Percentiles rank a stretch among this genome's conserved stretches.
Evolutionary conservation across 352 stramenopile species (phyloP).

Genomic region (Pythium aphanidermatum): DNA sequence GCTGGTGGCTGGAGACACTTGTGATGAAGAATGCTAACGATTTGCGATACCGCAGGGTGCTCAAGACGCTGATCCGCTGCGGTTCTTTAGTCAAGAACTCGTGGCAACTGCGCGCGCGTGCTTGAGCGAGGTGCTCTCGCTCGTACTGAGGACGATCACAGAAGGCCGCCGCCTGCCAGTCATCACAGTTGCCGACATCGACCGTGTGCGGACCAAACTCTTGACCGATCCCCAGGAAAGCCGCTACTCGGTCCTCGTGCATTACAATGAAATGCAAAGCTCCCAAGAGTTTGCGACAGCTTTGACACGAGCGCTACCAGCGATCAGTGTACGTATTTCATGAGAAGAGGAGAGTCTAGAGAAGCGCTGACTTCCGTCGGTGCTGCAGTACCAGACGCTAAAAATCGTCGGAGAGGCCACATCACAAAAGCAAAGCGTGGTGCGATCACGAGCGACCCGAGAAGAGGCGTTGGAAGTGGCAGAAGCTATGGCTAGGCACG

Average conservation of each 20-base stretch:
- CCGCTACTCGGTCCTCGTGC: conserved; percentile 86
- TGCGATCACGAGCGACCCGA: conserved; percentile 54
- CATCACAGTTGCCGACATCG: conserved; percentile 42
- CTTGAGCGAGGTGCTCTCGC: conserved; percentile 57
- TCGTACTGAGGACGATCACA: conserved; percentile 57
- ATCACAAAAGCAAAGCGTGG: conserved; percentile 67
- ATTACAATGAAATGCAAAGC: conserved; percentile 92
- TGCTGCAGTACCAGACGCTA: conserved; percentile 75
- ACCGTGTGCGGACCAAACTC: conserved; percentile 29
- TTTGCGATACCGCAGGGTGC: conserved; percentile 26
- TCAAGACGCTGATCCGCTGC: conserved; percentile 64
- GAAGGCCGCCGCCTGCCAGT: conserved; percentile 56
- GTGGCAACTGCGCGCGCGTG: conserved; percentile 54
- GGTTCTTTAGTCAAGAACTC: conserved; percentile 44
- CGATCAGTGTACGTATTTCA: conserved; percentile 42
- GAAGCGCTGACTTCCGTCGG: neutral
- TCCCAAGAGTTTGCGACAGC: conserved; percentile 78
- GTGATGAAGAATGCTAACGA: no score
- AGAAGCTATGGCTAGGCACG: conserved; percentile 50
- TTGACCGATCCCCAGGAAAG: conserved; percentile 16
- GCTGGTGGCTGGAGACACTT: no score
- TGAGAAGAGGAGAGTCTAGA: neutral
- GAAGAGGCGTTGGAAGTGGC: conserved; percentile 75
- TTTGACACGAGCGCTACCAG: conserved; percentile 61
- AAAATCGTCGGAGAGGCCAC: conserved; percentile 74